A percentile compares a stretch with the other conserved stretches of the same genome.
Conservation (phyloP, 2,329 filamentous ascomycete genomes). For the Neoscytalidium dimidiatum region DNA sequence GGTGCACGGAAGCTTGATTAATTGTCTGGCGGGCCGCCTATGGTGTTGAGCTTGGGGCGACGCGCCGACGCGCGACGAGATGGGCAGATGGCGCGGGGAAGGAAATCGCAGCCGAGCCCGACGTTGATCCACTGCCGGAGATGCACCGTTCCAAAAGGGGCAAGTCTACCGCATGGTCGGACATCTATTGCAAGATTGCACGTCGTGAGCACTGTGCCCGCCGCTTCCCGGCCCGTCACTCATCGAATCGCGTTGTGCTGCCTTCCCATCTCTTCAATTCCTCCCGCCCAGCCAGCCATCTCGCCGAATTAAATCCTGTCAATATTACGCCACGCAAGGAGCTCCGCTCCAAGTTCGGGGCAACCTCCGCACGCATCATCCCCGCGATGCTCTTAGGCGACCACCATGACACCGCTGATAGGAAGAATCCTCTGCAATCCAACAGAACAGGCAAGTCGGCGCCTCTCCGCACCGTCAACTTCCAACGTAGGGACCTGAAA, state of each 20-base stretch:
- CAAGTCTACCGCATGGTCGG: background rate
- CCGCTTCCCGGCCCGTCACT: background rate
- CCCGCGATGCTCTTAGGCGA: background rate
- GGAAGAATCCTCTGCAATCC: background rate
- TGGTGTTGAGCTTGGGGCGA: constrained; percentile 11
- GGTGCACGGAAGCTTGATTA: background rate
- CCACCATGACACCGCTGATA: background rate
- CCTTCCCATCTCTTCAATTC: too few species aligned
- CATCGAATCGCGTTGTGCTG: background rate
- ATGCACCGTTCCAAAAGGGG: background rate
- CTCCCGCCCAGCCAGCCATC: background rate
- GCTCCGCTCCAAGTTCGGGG: background rate
- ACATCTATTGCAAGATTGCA: constrained; percentile 9
- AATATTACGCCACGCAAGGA: background rate
- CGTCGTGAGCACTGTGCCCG: background rate
- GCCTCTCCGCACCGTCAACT: background rate
- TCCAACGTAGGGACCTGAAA: constrained; percentile 4
- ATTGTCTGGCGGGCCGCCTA: background rate
- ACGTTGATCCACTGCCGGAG: background rate
- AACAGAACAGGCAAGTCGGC: background rate
- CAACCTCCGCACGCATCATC: background rate
- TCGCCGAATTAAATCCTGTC: background rate
- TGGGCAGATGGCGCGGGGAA: too few species aligned
- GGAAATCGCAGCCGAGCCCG: constrained; percentile 2
- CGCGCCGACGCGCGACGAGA: constrained; percentile 10